phyloP scores from a whole-genome alignment of 805 yeast genomes.

The Millerozyma miso region DNA sequence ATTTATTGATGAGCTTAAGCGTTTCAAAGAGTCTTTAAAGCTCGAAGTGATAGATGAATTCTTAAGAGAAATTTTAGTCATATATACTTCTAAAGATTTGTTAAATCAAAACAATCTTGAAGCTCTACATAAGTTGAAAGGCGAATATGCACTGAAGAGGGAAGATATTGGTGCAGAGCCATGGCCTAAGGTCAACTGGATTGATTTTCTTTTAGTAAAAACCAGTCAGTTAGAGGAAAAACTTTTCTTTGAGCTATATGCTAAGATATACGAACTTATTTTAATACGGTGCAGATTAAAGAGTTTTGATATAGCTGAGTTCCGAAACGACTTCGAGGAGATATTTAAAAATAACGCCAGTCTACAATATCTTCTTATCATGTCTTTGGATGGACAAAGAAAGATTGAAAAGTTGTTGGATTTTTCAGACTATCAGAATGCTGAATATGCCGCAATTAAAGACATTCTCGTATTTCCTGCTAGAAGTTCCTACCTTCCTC shows the following conservation, averaged over 20 bases:
- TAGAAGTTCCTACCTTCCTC: slow-evolving; percentile 12
- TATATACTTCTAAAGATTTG: slow-evolving; percentile 10
- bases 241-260: slow-evolving; percentile 23
- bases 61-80: slow-evolving; percentile 19
- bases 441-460: slow-evolving; percentile 26
- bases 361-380: slow-evolving; percentile 2
- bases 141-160: slow-evolving; percentile 6
- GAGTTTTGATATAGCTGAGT: background rate
- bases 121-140: slow-evolving; percentile 22
- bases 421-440: slow-evolving; percentile 27
- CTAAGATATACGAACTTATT: slow-evolving; percentile 32
- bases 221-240: slow-evolving; percentile 23
- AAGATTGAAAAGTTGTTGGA: slow-evolving; percentile 11
- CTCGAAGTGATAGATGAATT: slow-evolving; percentile 19
- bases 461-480: slow-evolving; percentile 4
- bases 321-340: too few relatives aligned
- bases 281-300: slow-evolving; percentile 4
- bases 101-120: slow-evolving; percentile 14
- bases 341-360: background rate
- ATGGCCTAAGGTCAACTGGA: slow-evolving; percentile 39
- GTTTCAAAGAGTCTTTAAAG: slow-evolving; percentile 3
- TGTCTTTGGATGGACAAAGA: background rate
- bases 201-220: slow-evolving; percentile 27
- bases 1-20: slow-evolving; percentile 16
- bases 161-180: background rate